These are phyloP conservation scores for Poa pratensis DNA, from an alignment of 176 grass and related monocot species.

Conservation along the genomic window DNA sequence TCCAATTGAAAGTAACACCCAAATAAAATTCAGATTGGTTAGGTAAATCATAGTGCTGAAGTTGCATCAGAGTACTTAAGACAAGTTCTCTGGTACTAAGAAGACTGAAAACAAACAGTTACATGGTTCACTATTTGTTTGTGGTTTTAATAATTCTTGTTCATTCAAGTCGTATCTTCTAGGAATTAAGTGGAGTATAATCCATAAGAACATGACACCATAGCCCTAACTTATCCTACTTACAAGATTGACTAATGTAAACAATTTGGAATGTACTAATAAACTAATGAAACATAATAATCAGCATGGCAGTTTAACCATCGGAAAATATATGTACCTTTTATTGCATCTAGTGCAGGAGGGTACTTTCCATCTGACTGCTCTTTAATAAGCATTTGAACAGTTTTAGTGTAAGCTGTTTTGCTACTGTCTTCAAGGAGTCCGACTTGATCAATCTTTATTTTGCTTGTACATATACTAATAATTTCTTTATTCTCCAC, in stretches of 20 bases:
- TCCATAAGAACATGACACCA: neutral
- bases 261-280: neutral
- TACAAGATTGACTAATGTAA: conserved; percentile 24
- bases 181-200: conserved; percentile 1
- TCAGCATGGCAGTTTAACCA: conserved; percentile 3
- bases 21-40: neutral
- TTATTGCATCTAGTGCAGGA: conserved; percentile 80
- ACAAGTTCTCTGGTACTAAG: neutral
- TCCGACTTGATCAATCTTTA: conserved; percentile 93
- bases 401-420: conserved; percentile 70
- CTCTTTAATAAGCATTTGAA: conserved; percentile 77
- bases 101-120: conserved; percentile 15
- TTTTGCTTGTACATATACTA: conserved; percentile 83
- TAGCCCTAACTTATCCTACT: conserved; percentile 4
- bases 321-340: conserved; percentile 61
- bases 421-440: conserved; percentile 82
- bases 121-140: neutral
- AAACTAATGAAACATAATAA: conserved; percentile 21
- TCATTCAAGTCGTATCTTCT: conserved; percentile 25
- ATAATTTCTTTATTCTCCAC: conserved; percentile 84
- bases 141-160: conserved; percentile 9
- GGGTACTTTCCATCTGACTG: conserved; percentile 72
- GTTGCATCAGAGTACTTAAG: conserved; percentile 27
- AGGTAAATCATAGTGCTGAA: neutral
- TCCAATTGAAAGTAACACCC: conserved; percentile 6